Percentiles rank a stretch among this genome's conserved stretches.
These are phyloP conservation scores for Aspergillus sp. DNA, from an alignment of 2,329 filamentous ascomycete genomes.

Conservation along the genomic window DNA sequence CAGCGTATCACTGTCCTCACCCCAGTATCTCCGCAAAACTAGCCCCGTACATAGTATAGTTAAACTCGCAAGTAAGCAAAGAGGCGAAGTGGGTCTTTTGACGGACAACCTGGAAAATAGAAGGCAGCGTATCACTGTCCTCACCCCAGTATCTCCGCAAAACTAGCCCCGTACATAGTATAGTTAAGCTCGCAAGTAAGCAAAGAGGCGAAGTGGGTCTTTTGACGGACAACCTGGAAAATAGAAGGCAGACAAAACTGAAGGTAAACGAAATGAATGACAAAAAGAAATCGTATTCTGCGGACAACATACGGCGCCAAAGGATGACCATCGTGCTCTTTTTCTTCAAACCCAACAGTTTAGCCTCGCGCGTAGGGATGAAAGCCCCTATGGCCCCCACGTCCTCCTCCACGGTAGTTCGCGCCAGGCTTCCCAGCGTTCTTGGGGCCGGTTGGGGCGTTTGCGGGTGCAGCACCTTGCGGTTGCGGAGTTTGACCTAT, in stretches of 20 bases:
- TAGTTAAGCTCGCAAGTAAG: background rate
- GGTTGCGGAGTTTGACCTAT: slow-evolving; percentile 44
- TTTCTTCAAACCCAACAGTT: background rate
- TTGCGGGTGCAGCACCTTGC: slow-evolving; percentile 63
- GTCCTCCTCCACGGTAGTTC: slow-evolving; percentile 88
- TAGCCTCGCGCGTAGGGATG: slow-evolving; percentile 67
- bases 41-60: background rate
- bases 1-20: background rate
- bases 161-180: background rate
- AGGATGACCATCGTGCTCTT: background rate
- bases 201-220: background rate
- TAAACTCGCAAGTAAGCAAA: background rate
- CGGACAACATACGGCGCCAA: background rate
- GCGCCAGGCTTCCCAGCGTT: slow-evolving; percentile 89
- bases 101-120: background rate
- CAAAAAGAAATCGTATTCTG: background rate
- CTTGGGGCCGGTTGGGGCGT: slow-evolving; percentile 91
- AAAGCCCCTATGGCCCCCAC: slow-evolving; percentile 71
- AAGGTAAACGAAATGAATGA: background rate
- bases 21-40: background rate
- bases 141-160: background rate
- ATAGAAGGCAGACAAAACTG: background rate
- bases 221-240: slow-evolving; percentile 1
- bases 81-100: background rate
- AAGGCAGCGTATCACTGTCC: background rate